Evolutionary conservation across 768 basidiomycete genomes (phyloP).

Genomic region (Cubamyces lactineus): DNA sequence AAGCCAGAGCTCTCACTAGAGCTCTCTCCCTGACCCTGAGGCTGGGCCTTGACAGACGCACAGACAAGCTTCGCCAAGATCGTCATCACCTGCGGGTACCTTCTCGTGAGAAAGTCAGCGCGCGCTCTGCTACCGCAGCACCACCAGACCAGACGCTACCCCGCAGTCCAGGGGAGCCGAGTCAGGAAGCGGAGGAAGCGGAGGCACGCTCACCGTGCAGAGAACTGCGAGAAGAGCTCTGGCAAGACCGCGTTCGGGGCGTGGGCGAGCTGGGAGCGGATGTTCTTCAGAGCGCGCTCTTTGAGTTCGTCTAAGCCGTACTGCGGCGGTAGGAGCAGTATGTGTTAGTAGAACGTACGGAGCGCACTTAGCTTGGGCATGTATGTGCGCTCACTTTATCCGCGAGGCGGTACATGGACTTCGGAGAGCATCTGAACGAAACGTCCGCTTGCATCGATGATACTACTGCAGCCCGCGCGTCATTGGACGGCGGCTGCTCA

Average conservation of each 20-base stretch:
- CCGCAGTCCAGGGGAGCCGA: too few species aligned
- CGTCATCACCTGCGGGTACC: background rate
- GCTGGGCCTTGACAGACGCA: too few species aligned
- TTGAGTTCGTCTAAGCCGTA: background rate
- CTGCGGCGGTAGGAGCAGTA: background rate
- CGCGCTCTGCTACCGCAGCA: too few species aligned
- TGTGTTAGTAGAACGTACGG: background rate
- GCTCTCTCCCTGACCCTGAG: too few species aligned
- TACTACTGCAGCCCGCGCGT: background rate
- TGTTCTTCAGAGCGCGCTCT: conserved; percentile 1
- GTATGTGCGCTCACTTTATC: conserved; percentile 19
- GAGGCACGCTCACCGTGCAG: background rate
- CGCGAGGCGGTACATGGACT: conserved; percentile 33
- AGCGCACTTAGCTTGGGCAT: too few species aligned
- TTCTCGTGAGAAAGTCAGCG: background rate
- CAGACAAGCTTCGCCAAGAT: background rate
- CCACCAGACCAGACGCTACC: too few species aligned
- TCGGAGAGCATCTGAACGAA: conserved; percentile 24
- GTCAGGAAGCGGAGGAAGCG: background rate
- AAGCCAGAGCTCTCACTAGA: background rate
- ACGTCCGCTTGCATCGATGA: background rate
- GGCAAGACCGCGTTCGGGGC: background rate
- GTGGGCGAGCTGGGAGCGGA: background rate
- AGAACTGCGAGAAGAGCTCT: background rate
- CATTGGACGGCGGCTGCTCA: background rate